A percentile compares a stretch with the other conserved stretches of the same genome.
phyloP scores from a whole-genome alignment of 2,329 filamentous ascomycete species.

The Apiospora aurea region DNA sequence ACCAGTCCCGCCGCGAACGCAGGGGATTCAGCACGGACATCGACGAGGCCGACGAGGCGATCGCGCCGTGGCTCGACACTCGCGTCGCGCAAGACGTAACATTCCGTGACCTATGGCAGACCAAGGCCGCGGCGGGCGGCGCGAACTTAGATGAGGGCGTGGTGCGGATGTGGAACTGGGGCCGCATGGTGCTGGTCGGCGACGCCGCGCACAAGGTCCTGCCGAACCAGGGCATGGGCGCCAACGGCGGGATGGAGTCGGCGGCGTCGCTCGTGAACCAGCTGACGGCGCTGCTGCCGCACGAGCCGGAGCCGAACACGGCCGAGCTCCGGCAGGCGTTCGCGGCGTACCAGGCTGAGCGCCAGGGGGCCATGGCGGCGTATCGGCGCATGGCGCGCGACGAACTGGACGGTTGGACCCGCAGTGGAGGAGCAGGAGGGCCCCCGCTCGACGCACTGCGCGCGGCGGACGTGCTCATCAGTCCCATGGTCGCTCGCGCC shows the following conservation, averaged over 20 bases:
- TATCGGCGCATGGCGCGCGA: slow-evolving; percentile 2
- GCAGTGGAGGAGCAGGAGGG: neutral
- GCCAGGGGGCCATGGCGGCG: slow-evolving; percentile 1
- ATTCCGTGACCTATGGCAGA: neutral
- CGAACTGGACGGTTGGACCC: slow-evolving; percentile 2
- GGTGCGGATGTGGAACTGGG: slow-evolving; percentile 40
- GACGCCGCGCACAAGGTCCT: slow-evolving; percentile 44
- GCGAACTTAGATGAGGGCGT: slow-evolving; percentile 44
- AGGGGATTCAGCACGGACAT: neutral
- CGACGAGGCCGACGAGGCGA: neutral
- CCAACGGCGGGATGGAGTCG: slow-evolving; percentile 33
- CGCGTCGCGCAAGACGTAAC: neutral
- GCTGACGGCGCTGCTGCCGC: neutral
- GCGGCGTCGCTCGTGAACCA: neutral
- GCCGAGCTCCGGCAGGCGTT: neutral
- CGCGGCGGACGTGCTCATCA: neutral
- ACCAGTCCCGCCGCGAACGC: neutral
- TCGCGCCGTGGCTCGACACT: slow-evolving; percentile 10
- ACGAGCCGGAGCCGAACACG: neutral
- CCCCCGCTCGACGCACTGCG: slow-evolving; percentile 5
- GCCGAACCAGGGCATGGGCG: slow-evolving; percentile 42
- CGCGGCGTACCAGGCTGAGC: neutral
- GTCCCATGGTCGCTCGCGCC: neutral
- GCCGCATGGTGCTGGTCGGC: slow-evolving; percentile 43
- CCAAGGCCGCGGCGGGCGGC: slow-evolving; percentile 28